phyloP scores from a whole-genome alignment of 352 stramenopile genomes.

The Blastocystis sp. region DNA sequence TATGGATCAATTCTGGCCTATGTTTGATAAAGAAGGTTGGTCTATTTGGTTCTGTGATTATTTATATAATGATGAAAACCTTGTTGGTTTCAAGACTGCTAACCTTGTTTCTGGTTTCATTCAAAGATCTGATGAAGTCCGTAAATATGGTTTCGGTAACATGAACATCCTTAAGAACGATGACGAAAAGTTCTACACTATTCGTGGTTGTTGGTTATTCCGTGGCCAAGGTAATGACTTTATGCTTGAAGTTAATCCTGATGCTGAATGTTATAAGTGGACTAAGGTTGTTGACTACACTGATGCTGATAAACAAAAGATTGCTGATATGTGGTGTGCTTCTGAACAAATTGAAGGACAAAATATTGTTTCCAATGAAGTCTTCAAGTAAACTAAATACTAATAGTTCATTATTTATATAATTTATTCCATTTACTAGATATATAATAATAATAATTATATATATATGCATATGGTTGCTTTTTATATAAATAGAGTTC shows the following conservation, averaged over 20 bases:
- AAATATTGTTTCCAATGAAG: constrained; percentile 66
- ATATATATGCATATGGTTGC: no score
- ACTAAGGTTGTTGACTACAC: constrained; percentile 55
- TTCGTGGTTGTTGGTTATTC: constrained; percentile 68
- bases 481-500: no score
- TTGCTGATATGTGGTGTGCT: constrained; percentile 64
- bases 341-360: constrained; percentile 64
- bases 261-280: constrained; percentile 75
- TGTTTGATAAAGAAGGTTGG: constrained; percentile 63
- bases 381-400: constrained; percentile 69
- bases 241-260: constrained; percentile 66
- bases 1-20: constrained; percentile 72
- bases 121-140: constrained; percentile 65
- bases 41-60: constrained; percentile 69
- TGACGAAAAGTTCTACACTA: constrained; percentile 55
- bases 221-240: constrained; percentile 61
- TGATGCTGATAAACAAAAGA: constrained; percentile 53
- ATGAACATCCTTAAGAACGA: constrained; percentile 43
- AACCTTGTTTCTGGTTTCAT: constrained; percentile 72
- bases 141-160: constrained; percentile 71
- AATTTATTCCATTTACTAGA: no score
- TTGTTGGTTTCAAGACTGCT: constrained; percentile 69
- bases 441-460: no score
- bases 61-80: constrained; percentile 77
- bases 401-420: no score